A percentile compares a stretch with the other conserved stretches of the same genome.
Evolutionary conservation across 441 rosid genomes (phyloP).

Genomic region (Daphne laureola): DNA sequence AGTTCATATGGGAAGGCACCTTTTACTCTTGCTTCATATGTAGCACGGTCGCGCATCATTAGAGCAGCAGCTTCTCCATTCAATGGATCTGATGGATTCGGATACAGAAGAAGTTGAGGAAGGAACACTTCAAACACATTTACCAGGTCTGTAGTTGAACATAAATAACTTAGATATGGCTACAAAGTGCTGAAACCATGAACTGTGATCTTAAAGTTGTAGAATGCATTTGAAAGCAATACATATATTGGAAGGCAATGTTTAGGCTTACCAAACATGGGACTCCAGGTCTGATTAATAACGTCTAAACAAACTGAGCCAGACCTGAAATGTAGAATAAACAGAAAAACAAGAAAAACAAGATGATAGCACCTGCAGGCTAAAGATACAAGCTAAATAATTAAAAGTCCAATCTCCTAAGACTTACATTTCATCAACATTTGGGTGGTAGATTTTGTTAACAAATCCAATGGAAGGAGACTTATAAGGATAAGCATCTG

Average conservation of each 20-base stretch:
- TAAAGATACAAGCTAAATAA: slow-evolving; percentile 10
- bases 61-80: slow-evolving; percentile 94
- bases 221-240: slow-evolving; percentile 1
- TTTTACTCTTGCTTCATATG: slow-evolving; percentile 80
- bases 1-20: slow-evolving; percentile 30
- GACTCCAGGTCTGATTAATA: slow-evolving; percentile 95
- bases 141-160: slow-evolving; percentile 56
- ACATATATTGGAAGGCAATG: neutral
- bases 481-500: slow-evolving; percentile 76
- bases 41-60: slow-evolving; percentile 77
- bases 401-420: slow-evolving; percentile 7
- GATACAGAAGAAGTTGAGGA: slow-evolving; percentile 92
- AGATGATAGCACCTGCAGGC: neutral
- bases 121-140: slow-evolving; percentile 94
- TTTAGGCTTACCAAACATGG: slow-evolving; percentile 72
- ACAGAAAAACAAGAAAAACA: neutral
- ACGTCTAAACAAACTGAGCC: slow-evolving; percentile 97
- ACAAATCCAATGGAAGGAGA: slow-evolving; percentile 72
- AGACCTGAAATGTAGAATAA: slow-evolving; percentile 53
- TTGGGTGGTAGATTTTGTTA: slow-evolving; percentile 69
- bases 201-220: neutral
- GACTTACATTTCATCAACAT: slow-evolving; percentile 69
- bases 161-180: neutral
- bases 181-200: slow-evolving; percentile 15
- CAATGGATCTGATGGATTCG: slow-evolving; percentile 91